phyloP scores from a whole-genome alignment of 2,329 filamentous ascomycete species.

The Nakataea oryzae region DNA sequence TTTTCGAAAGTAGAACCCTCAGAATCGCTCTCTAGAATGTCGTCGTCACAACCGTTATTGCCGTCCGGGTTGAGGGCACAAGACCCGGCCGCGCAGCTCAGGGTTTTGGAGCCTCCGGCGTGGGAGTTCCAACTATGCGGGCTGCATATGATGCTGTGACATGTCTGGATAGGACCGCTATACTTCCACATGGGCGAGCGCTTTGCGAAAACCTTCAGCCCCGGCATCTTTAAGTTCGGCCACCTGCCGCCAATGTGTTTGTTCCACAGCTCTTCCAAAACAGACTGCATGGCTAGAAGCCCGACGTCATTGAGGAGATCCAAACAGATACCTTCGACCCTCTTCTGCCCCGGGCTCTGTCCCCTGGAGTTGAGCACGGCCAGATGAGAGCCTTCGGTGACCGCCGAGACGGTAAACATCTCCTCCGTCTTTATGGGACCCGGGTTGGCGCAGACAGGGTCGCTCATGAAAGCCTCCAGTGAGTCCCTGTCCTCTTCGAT shows the following conservation, averaged over 20 bases:
- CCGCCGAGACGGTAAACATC: background rate
- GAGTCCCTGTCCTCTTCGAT: background rate
- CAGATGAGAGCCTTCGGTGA: background rate
- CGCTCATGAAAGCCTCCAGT: background rate
- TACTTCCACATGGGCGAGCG: background rate
- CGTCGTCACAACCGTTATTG: background rate
- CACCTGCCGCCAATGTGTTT: background rate
- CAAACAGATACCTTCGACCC: background rate
- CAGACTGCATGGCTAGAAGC: background rate
- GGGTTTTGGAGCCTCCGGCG: background rate
- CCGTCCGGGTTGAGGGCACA: background rate
- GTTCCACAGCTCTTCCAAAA: background rate
- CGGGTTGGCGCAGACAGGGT: background rate
- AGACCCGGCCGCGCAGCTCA: background rate
- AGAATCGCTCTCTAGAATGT: background rate
- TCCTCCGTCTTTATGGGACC: background rate
- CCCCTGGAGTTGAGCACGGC: too few relatives aligned
- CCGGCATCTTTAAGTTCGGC: background rate
- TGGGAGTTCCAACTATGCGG: background rate
- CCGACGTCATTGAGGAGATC: background rate
- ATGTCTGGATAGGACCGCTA: background rate
- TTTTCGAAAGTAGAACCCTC: too few relatives aligned
- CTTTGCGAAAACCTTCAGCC: background rate
- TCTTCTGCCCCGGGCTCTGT: background rate
- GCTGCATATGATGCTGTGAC: background rate